Conservation (phyloP, 148 eudicot species). For the Simmondsia chinensis region DNA sequence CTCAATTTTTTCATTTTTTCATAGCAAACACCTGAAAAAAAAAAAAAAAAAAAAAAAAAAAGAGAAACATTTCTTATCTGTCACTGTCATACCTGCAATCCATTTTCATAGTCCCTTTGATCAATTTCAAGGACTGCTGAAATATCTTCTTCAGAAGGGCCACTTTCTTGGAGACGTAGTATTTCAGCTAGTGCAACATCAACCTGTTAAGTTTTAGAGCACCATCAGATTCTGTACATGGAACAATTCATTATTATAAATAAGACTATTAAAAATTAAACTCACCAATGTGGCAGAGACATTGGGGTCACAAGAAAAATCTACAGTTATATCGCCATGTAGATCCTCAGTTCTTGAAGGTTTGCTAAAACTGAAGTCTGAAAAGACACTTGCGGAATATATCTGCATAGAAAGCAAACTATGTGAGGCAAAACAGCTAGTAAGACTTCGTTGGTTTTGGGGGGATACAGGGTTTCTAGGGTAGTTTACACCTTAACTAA, state of each 20-base stretch:
- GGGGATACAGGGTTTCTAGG: neutral
- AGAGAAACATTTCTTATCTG: neutral
- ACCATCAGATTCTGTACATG: too few relatives aligned
- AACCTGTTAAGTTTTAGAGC: conserved; percentile 53
- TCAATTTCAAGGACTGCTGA: conserved; percentile 76
- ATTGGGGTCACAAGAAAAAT: conserved; percentile 76
- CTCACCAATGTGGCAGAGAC: conserved; percentile 54
- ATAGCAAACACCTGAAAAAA: too few relatives aligned
- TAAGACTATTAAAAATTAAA: too few relatives aligned
- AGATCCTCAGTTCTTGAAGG: conserved; percentile 58
- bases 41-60: neutral
- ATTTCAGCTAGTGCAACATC: conserved; percentile 67
- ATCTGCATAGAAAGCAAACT: conserved; percentile 33
- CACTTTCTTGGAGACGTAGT: conserved; percentile 56
- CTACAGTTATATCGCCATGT: conserved; percentile 60
- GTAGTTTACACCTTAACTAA: too few relatives aligned
- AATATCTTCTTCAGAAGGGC: conserved; percentile 70
- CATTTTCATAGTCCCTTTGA: conserved; percentile 90
- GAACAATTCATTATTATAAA: too few relatives aligned
- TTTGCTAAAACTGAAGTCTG: conserved; percentile 67
- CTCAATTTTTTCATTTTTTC: neutral
- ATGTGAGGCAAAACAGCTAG: too few relatives aligned
- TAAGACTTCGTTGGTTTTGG: too few relatives aligned
- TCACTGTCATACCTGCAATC: conserved; percentile 38
- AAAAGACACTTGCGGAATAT: conserved; percentile 60